Conservation (phyloP, 2,329 filamentous ascomycete genomes). For the Microsporum canis region DNA sequence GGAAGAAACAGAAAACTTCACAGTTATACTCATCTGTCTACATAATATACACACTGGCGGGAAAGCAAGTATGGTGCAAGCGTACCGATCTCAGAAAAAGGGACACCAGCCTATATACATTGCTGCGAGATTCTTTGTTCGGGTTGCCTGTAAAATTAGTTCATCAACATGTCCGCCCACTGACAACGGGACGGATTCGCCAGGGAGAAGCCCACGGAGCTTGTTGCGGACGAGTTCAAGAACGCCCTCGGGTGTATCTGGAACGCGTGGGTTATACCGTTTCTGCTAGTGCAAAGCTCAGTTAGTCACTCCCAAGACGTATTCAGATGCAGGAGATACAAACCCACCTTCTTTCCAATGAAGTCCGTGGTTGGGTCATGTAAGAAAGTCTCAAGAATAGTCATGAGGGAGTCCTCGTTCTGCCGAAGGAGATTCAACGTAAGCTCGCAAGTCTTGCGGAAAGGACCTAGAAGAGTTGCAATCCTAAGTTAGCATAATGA, state of each 20-base stretch:
- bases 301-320: slow-evolving; percentile 3
- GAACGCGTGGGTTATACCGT: slow-evolving; percentile 42
- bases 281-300: slow-evolving; percentile 29
- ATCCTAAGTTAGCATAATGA: neutral
- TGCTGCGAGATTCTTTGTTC: slow-evolving; percentile 64
- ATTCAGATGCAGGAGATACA: neutral
- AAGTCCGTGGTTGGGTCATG: slow-evolving; percentile 95
- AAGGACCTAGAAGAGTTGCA: slow-evolving; percentile 47
- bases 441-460: slow-evolving; percentile 79
- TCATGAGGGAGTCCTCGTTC: slow-evolving; percentile 94
- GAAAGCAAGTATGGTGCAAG: neutral
- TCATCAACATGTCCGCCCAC: slow-evolving; percentile 98
- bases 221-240: slow-evolving; percentile 82
- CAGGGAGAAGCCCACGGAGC: slow-evolving; percentile 67
- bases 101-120: slow-evolving; percentile 92
- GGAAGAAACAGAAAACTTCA: neutral
- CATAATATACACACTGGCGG: neutral
- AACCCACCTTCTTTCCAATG: slow-evolving; percentile 55
- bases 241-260: slow-evolving; percentile 64
- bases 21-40: neutral
- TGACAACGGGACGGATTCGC: slow-evolving; percentile 83
- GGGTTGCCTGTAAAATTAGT: slow-evolving; percentile 74
- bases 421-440: slow-evolving; percentile 73
- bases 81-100: slow-evolving; percentile 9
- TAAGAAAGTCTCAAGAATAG: slow-evolving; percentile 90